Percentiles rank a stretch among this genome's conserved stretches.
Evolutionary conservation across 2,329 filamentous ascomycete species (phyloP).

Genomic region (Kalmusia sp.): DNA sequence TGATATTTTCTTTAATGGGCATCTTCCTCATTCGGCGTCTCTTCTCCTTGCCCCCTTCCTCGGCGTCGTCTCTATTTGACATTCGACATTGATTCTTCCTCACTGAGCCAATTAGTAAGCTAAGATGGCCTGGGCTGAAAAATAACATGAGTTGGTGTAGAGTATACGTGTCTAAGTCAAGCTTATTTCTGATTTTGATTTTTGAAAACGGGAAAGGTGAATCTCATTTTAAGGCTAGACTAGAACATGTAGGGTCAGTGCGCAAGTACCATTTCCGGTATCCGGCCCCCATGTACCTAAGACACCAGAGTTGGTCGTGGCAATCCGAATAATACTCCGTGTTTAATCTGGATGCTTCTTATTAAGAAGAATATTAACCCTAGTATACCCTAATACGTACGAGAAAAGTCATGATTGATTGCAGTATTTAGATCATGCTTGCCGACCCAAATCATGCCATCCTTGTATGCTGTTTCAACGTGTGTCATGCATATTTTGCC

Average conservation of each 20-base stretch:
- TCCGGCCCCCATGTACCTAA: too few species aligned
- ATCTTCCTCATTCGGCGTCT: too few species aligned
- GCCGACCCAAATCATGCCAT: neutral
- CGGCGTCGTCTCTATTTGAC: too few species aligned
- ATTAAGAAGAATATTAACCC: slow-evolving; percentile 2
- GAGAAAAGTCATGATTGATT: slow-evolving; percentile 4
- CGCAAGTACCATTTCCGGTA: too few species aligned
- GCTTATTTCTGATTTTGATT: neutral
- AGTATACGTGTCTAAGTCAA: neutral
- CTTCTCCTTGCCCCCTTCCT: too few species aligned
- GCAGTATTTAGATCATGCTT: slow-evolving; percentile 1
- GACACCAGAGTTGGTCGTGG: too few species aligned
- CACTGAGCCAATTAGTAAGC: neutral
- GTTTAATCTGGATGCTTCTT: neutral
- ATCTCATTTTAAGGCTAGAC: too few species aligned
- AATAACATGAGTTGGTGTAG: neutral
- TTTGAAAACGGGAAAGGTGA: too few species aligned
- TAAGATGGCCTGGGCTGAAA: slow-evolving; percentile 1
- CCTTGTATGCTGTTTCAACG: neutral
- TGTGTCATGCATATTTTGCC: slow-evolving; percentile 1
- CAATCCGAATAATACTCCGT: too few species aligned
- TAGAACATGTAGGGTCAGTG: too few species aligned
- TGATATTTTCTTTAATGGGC: neutral
- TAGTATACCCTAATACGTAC: slow-evolving; percentile 1
- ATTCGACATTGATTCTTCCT: neutral